phyloP scores from a whole-genome alignment of 768 basidiomycete genomes.

The Lactarius sanguifluus region DNA sequence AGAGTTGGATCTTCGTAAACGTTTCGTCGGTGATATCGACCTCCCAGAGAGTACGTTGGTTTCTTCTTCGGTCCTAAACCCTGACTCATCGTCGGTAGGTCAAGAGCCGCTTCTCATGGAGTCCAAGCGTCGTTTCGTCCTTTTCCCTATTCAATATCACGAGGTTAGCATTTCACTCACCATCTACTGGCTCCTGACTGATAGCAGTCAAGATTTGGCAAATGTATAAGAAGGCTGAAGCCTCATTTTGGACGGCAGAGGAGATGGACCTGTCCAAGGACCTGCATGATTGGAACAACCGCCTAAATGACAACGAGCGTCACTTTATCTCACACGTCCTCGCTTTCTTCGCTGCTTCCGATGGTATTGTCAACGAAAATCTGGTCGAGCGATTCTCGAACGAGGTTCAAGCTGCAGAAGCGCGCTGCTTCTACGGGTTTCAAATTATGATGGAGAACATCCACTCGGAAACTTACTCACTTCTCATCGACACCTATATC shows the following conservation, averaged over 20 bases:
- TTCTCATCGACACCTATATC: constrained; percentile 94
- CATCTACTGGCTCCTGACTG: background rate
- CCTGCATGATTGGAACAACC: constrained; percentile 78
- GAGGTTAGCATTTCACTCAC: constrained; percentile 53
- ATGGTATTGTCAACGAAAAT: constrained; percentile 97
- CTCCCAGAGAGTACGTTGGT: constrained; percentile 44
- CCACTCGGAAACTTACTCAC: constrained; percentile 94
- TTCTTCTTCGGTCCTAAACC: background rate
- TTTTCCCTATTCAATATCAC: constrained; percentile 91
- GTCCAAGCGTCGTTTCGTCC: constrained; percentile 77
- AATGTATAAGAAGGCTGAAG: constrained; percentile 94
- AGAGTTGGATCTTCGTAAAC: constrained; percentile 28
- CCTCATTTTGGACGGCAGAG: constrained; percentile 92
- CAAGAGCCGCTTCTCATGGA: constrained; percentile 82
- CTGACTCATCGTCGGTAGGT: constrained; percentile 37
- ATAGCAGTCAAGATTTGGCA: constrained; percentile 67
- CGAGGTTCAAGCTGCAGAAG: constrained; percentile 91
- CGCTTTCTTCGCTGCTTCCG: constrained; percentile 95
- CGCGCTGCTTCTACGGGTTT: constrained; percentile 95
- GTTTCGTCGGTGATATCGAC: constrained; percentile 56
- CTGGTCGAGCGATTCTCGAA: constrained; percentile 90
- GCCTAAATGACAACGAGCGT: constrained; percentile 77
- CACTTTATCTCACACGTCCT: constrained; percentile 92
- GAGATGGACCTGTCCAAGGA: constrained; percentile 91
- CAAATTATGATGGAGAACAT: constrained; percentile 99